Evolutionary conservation across 202 grass and related monocot genomes (phyloP).

Genomic region (Sporobolus alterniflorus): DNA sequence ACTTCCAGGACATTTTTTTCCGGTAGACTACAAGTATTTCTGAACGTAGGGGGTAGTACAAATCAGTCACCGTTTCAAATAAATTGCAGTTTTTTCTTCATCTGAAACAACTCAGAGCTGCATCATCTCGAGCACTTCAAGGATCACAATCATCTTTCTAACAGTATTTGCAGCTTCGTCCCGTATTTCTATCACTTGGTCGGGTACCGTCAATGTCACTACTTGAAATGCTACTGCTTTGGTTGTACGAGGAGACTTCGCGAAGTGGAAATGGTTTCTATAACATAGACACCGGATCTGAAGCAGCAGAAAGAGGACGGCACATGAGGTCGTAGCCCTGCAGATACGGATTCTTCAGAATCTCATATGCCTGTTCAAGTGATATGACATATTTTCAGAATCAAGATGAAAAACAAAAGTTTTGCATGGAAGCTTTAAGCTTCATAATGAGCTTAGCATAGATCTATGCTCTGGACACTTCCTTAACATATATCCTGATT

Average conservation of each 20-base stretch:
- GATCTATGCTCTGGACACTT: constrained; percentile 91
- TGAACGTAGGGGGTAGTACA: too few relatives aligned
- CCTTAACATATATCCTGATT: constrained; percentile 92
- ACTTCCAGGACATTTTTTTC: not conserved
- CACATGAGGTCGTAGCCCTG: constrained; percentile 54
- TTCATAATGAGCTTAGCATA: constrained; percentile 63
- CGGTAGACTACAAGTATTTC: too few relatives aligned
- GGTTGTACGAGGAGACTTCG: constrained; percentile 52
- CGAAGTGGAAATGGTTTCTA: constrained; percentile 50
- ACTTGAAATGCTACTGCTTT: constrained; percentile 86
- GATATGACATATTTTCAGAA: constrained; percentile 40
- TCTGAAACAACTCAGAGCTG: too few relatives aligned
- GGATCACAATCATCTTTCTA: constrained; percentile 39
- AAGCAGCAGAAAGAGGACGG: constrained; percentile 53
- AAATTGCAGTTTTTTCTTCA: not conserved
- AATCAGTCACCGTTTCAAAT: not conserved
- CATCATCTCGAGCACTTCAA: constrained; percentile 44
- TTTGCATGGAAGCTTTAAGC: constrained; percentile 8
- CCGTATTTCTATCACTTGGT: constrained; percentile 62
- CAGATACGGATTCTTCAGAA: constrained; percentile 74
- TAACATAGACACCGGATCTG: constrained; percentile 35
- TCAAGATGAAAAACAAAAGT: constrained; percentile 22
- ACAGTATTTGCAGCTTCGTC: constrained; percentile 37
- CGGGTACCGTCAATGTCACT: constrained; percentile 81
- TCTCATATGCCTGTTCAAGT: constrained; percentile 79